Evolutionary conservation across 805 yeast species (phyloP).

Genomic region (Nakazawaea molendinolei): DNA sequence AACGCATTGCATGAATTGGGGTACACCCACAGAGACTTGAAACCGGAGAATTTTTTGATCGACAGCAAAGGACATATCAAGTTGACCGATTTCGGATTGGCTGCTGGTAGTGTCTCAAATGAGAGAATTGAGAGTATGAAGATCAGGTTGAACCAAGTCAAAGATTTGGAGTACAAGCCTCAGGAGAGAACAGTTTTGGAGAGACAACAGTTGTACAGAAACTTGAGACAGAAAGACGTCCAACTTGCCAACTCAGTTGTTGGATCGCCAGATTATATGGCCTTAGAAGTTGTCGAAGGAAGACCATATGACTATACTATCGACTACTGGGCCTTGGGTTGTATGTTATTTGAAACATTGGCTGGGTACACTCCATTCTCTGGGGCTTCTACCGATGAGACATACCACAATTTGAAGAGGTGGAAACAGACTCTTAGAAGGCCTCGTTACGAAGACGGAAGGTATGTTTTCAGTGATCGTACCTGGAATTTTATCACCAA

Average conservation of each 20-base stretch:
- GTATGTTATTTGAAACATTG: conserved; percentile 92
- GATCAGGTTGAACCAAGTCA: conserved; percentile 53
- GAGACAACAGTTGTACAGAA: conserved; percentile 79
- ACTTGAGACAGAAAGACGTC: conserved; percentile 69
- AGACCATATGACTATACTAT: conserved; percentile 91
- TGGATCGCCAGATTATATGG: conserved; percentile 99
- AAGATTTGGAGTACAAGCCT: conserved; percentile 64
- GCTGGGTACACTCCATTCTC: conserved; percentile 98
- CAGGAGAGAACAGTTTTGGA: conserved; percentile 73
- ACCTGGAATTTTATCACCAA: conserved; percentile 87
- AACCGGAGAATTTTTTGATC: conserved; percentile 89
- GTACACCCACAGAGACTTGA: conserved; percentile 93
- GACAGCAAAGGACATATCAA: conserved; percentile 90
- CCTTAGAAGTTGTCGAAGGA: conserved; percentile 93
- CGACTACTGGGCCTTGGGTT: conserved; percentile 98
- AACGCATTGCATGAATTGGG: conserved; percentile 92
- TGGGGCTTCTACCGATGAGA: conserved; percentile 89
- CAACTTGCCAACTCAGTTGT: conserved; percentile 93
- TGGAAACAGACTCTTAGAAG: conserved; percentile 87
- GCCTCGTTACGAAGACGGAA: conserved; percentile 88
- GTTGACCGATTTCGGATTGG: conserved; percentile 93
- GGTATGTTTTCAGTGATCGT: conserved; percentile 89
- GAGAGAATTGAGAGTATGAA: conserved; percentile 94
- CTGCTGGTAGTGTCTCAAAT: conserved; percentile 91
- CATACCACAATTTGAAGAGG: conserved; percentile 85